phyloP scores from a whole-genome alignment of 2,329 filamentous ascomycete genomes.

The Aspergillus clavatus region DNA sequence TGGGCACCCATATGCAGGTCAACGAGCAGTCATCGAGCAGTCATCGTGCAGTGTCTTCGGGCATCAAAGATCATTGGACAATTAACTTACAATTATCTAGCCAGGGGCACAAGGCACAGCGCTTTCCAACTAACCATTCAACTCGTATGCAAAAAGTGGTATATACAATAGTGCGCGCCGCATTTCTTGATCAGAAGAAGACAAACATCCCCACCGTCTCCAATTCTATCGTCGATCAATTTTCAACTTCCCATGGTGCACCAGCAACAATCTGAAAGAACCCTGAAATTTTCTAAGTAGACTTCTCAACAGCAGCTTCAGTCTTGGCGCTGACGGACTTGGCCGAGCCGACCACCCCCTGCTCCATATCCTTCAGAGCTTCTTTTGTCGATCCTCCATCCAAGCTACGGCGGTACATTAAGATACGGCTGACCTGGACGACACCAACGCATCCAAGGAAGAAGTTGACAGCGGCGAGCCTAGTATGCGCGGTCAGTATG shows the following conservation, averaged over 20 bases:
- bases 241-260: background rate
- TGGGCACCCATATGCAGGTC: too few species aligned
- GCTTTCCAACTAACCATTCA: background rate
- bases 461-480: constrained; percentile 94
- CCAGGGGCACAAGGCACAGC: background rate
- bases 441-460: constrained; percentile 87
- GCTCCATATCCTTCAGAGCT: constrained; percentile 37
- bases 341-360: constrained; percentile 33
- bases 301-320: constrained; percentile 35
- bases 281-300: constrained; percentile 3
- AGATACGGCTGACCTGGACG: constrained; percentile 75
- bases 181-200: background rate
- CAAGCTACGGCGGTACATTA: constrained; percentile 54
- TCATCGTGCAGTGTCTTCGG: too few species aligned
- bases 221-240: background rate
- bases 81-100: background rate
- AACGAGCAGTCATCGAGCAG: too few species aligned
- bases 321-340: constrained; percentile 29
- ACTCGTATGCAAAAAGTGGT: background rate
- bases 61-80: too few species aligned
- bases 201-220: background rate
- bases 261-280: background rate
- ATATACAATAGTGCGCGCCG: background rate
- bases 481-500: constrained; percentile 31
- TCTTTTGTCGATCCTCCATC: constrained; percentile 43